phyloP scores from a whole-genome alignment of 805 yeast species.

The Metschnikowia orientalis region DNA sequence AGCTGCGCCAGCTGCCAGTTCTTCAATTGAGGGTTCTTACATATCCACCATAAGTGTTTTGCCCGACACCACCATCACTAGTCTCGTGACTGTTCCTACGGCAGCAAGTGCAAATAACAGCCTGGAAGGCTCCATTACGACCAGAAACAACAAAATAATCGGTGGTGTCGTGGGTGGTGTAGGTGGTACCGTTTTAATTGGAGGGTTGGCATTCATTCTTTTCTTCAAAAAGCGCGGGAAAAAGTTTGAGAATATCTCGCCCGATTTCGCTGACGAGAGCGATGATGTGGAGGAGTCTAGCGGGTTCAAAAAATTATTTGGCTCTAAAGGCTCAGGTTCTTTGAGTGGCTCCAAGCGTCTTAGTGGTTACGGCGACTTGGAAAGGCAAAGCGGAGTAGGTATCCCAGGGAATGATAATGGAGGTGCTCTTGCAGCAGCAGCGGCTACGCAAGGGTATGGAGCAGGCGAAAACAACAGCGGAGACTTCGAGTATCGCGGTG shows the following conservation, averaged over 20 bases:
- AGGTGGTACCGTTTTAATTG: conserved; percentile 43
- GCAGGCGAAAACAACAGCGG: conserved; percentile 17
- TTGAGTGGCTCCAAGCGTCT: conserved; percentile 8
- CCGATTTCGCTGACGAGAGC: conserved; percentile 38
- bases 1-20: conserved; percentile 7
- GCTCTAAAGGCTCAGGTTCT: conserved; percentile 20
- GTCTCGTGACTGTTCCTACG: conserved; percentile 37
- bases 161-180: conserved; percentile 46
- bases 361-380: conserved; percentile 24
- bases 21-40: conserved; percentile 7
- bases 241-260: conserved; percentile 37
- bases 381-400: conserved; percentile 16
- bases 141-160: conserved; percentile 28
- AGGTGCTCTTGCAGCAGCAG: conserved; percentile 7
- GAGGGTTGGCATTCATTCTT: conserved; percentile 32
- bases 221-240: conserved; percentile 31
- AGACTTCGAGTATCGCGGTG: conserved; percentile 42
- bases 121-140: conserved; percentile 9
- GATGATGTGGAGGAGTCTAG: conserved; percentile 17
- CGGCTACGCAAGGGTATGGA: conserved; percentile 4
- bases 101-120: conserved; percentile 17
- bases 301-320: conserved; percentile 31
- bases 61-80: conserved; percentile 38
- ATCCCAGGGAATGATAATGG: not conserved
- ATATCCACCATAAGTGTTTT: conserved; percentile 19